Base-by-base conservation (phyloP, 2,329 filamentous ascomycete species). In the Neonectria coccinea region DNA sequence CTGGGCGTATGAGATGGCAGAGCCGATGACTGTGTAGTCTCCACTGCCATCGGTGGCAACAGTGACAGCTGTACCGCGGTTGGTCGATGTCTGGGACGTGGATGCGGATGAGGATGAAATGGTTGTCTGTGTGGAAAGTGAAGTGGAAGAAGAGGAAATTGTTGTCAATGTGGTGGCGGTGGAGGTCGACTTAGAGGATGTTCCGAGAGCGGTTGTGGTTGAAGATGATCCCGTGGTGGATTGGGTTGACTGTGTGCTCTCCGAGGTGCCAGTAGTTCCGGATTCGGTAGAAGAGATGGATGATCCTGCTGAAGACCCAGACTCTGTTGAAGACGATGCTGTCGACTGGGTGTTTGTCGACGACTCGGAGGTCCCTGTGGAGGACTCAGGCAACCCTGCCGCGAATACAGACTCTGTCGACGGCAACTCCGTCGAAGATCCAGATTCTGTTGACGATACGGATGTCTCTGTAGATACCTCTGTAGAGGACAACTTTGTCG, bases 11-110 rank as follows among this genome's bases (percentile, higher is more conserved):
- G 77, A 73, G 18, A 84, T 76, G 29, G 82, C 82, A 16, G 79
- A 75, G 54, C 77, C 78, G 68, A 85, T 83, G 11, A 77, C 80
- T 16, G 81, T 82, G 60, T 80, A 84, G 52, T 83, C 79, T 20
- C 78, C 81, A 22, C 75, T 79, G 31, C 80, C 80, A 66, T 83
- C 81, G 1, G 76, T 62, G 16, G 81, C 81, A 54, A 84, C 82
- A 1, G 81, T 82, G 33, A 84, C 76, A 9, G 75, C 77, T 73
- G 64, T 9, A 65, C 41, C 50, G 31, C 58, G 56, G 64, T 73
- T 64, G 67, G 70, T 64, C 3, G 70, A 62, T 22, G 51, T 36
- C 12, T 25, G 33, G 25, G 52, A 7, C 12, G 47, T 56, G 45
- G 33, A 4, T 20, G 20, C 20, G 31, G n/a, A 18, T 18, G 41